Conservation (phyloP, 345 rosid genomes). For the Isatis tinctoria region DNA sequence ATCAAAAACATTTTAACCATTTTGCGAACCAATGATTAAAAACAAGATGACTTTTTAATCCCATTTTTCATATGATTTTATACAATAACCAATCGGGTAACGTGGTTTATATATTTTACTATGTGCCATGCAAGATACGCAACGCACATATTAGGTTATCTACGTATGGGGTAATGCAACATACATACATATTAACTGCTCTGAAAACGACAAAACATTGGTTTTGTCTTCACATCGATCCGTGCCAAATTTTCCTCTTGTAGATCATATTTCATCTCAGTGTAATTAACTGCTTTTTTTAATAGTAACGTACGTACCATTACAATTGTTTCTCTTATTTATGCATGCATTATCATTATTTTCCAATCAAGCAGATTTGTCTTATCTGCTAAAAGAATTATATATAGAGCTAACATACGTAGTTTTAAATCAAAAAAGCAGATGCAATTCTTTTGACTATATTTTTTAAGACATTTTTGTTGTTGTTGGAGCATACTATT, state of each 20-base stretch:
- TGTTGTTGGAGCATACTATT: too few species aligned
- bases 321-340: neutral
- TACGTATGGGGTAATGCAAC: neutral
- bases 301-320: neutral
- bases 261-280: neutral
- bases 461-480: too few species aligned
- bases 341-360: too few species aligned
- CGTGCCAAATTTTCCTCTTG: neutral
- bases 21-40: neutral
- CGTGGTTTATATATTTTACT: neutral
- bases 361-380: neutral
- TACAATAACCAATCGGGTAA: neutral
- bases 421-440: too few species aligned
- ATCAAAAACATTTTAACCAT: neutral
- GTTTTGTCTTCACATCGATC: neutral
- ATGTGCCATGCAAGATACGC: neutral
- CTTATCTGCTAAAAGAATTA: neutral
- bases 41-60: neutral
- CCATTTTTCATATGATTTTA: neutral
- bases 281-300: neutral
- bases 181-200: neutral
- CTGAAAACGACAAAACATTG: slow-evolving; percentile 16
- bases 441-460: neutral
- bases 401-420: neutral
- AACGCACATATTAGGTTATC: neutral